Conservation (phyloP, 1,284 basidiomycete genomes). For the Lentinula novae-zelandiae region DNA sequence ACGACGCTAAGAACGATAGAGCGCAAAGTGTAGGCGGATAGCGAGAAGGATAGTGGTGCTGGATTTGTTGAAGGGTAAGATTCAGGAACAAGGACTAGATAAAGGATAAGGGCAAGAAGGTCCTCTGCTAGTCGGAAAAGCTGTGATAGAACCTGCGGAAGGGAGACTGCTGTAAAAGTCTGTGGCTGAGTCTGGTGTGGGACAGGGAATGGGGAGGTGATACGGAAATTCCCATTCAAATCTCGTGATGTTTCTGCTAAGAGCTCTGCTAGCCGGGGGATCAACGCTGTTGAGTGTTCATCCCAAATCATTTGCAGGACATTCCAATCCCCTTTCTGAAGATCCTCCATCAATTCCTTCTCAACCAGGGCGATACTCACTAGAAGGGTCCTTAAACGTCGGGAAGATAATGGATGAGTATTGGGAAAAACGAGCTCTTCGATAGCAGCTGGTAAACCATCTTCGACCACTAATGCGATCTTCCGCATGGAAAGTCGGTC, state of each 20-base stretch:
- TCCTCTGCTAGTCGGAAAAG: conserved; percentile 54
- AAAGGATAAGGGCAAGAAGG: conserved; percentile 45
- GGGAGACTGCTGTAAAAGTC: not conserved
- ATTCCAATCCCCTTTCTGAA: conserved; percentile 46
- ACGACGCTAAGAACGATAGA: conserved; percentile 39
- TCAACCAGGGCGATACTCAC: conserved; percentile 57
- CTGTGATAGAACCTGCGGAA: conserved; percentile 36
- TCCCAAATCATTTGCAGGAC: conserved; percentile 57
- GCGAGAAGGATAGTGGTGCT: conserved; percentile 29
- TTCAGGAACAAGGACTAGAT: conserved; percentile 32
- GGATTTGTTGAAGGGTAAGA: not conserved
- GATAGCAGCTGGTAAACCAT: conserved; percentile 60
- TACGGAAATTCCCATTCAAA: conserved; percentile 46
- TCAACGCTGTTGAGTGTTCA: conserved; percentile 50
- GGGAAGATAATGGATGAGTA: conserved; percentile 45
- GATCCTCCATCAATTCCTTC: conserved; percentile 42
- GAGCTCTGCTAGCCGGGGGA: conserved; percentile 51
- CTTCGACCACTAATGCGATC: conserved; percentile 58
- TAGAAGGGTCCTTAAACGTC: conserved; percentile 53
- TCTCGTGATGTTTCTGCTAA: conserved; percentile 46
- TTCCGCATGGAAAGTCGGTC: conserved; percentile 55
- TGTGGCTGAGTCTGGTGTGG: conserved; percentile 37
- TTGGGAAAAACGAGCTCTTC: conserved; percentile 52
- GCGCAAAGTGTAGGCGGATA: conserved; percentile 46
- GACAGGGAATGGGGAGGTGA: conserved; percentile 27